These are phyloP conservation scores for Eucalyptus sp. DNA, from an alignment of 345 rosid genomes.

Conservation along the genomic window DNA sequence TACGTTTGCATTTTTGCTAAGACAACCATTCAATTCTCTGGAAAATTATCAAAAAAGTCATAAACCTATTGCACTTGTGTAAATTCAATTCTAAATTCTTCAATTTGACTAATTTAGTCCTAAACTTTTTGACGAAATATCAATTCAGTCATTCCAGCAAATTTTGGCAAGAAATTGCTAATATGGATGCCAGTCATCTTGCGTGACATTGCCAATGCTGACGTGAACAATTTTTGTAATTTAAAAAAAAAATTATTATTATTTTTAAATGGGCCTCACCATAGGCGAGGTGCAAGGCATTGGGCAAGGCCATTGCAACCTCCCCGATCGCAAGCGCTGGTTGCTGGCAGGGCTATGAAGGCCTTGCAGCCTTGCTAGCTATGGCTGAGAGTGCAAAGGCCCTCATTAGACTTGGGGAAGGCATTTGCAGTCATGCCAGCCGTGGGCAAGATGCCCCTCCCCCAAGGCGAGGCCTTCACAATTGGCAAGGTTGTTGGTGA, in stretches of 20 bases:
- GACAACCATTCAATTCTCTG: neutral
- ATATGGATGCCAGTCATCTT: too few relatives aligned
- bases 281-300: too few relatives aligned
- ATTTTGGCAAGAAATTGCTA: neutral
- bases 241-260: too few relatives aligned
- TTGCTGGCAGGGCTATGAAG: neutral
- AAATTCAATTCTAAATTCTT: too few relatives aligned
- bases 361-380: neutral
- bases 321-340: rapidly evolving
- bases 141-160: neutral
- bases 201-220: neutral
- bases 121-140: too few relatives aligned
- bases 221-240: neutral
- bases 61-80: too few relatives aligned
- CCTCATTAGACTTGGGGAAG: neutral
- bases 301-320: too few relatives aligned
- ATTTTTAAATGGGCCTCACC: neutral
- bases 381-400: neutral
- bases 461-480: neutral
- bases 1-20: neutral
- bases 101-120: neutral
- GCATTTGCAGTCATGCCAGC: neutral
- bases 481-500: neutral
- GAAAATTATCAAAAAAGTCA: too few relatives aligned
- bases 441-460: neutral